Base-by-base conservation (phyloP, 2,329 filamentous ascomycete species). In the Colletotrichum eleusines region DNA sequence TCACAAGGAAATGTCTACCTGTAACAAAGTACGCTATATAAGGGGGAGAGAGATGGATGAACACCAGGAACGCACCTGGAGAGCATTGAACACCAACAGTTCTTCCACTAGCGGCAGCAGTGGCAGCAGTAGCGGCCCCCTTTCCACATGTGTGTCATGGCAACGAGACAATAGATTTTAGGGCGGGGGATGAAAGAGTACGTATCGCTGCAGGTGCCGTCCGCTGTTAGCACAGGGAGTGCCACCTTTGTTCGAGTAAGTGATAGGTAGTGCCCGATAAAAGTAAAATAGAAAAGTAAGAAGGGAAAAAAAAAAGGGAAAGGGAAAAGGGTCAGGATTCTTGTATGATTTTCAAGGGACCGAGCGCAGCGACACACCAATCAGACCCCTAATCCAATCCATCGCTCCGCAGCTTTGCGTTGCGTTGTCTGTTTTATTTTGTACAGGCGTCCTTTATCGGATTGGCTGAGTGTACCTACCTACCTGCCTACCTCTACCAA, bases 131-230 rank as follows among this genome's bases (percentile, higher is more conserved):
- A 16, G 38, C 38, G 14, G 5, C 23, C 35, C 26, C 55, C 3
- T 12, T 46, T 33, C n/a, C 3, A 18, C 35, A 3, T 14, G 40
- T 59, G 50, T 68, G 42, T 58, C 66, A 63, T 35, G 53, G 59
- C 59, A 68, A 63, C 66, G 44, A 11, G 28, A 23, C 33, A 33
- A 18, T 23, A 14, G 23, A 28, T 16, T 9, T 3, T 7, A 33
- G 31, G 31, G 31, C 4, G 3, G 3, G 31, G 9, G 57, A 9
- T 28, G 26, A 18, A 16, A 42, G 9, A 20, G 20, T 23, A 55
- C 53, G 53, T 55, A 55, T 16, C 48, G 31, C 7, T 14, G n/a
- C 0, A 50, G n/a, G 8, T 31, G 48, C 14, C 31, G 48, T 14
- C 23, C 16, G n/a, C 23, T 26, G 3, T 12, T 23, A 18, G 7